These are phyloP conservation scores for Suillus subaureus DNA, from an alignment of 768 basidiomycete species.

Conservation along the genomic window DNA sequence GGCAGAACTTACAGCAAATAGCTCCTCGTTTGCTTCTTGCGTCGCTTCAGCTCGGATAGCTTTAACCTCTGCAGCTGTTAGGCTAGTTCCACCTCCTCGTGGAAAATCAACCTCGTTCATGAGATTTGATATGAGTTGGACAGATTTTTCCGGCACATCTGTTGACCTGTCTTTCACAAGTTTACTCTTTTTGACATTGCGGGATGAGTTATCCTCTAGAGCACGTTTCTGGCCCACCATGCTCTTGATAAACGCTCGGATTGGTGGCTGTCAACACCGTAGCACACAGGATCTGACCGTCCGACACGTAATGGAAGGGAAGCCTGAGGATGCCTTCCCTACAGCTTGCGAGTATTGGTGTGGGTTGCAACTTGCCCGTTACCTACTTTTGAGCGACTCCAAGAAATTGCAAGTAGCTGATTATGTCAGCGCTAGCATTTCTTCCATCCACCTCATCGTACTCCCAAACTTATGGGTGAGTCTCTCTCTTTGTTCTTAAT, in stretches of 20 bases:
- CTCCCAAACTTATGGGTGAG: slow-evolving; percentile 5
- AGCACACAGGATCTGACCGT: too few species aligned
- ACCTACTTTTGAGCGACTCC: background rate
- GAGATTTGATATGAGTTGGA: slow-evolving; percentile 40
- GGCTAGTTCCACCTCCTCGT: slow-evolving; percentile 86
- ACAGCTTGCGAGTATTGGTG: too few species aligned
- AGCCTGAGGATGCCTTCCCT: background rate
- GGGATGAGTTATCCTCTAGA: slow-evolving; percentile 55
- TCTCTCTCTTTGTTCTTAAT: background rate
- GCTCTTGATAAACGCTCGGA: slow-evolving; percentile 12
- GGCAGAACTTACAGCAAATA: slow-evolving; percentile 61
- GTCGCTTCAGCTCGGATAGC: slow-evolving; percentile 80
- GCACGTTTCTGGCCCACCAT: slow-evolving; percentile 63
- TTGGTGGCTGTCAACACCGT: slow-evolving; percentile 6
- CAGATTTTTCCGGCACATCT: slow-evolving; percentile 28
- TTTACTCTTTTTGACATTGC: slow-evolving; percentile 66
- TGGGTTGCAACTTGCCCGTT: background rate
- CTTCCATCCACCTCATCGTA: background rate
- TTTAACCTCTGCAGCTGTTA: slow-evolving; percentile 91
- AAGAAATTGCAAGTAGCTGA: background rate
- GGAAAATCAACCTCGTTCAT: slow-evolving; percentile 84
- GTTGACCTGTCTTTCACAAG: slow-evolving; percentile 33
- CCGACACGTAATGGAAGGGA: background rate
- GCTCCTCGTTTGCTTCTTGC: slow-evolving; percentile 80
- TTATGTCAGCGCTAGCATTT: slow-evolving; percentile 5